Conservation (phyloP, 371 early-diverging fungal genomes). For the Blyttiomyces sp. region DNA sequence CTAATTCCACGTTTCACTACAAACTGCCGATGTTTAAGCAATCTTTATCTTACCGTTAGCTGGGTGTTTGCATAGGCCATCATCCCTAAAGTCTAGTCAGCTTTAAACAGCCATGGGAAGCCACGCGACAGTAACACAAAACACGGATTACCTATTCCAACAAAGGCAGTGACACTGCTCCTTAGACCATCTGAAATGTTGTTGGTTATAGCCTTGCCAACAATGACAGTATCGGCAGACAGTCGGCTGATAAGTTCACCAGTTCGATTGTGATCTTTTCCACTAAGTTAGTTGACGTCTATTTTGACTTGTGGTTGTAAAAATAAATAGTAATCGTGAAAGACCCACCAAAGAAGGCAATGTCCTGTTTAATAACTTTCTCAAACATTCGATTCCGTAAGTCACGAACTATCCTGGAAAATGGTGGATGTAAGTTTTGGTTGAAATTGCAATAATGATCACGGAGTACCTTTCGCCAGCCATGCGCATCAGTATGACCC, state of each 20-base stretch:
- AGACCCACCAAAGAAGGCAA: conserved; percentile 63
- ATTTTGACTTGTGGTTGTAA: neutral
- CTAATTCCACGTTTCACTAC: too few species aligned
- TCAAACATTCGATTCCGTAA: conserved; percentile 21
- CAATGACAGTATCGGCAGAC: conserved; percentile 56
- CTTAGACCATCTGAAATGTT: conserved; percentile 79
- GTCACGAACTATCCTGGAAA: conserved; percentile 29
- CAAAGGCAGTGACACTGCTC: conserved; percentile 29
- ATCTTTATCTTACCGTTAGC: conserved; percentile 48
- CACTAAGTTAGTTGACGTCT: neutral
- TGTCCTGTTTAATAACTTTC: conserved; percentile 53
- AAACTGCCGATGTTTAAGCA: too few species aligned
- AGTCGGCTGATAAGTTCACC: conserved; percentile 79
- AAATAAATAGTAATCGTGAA: neutral
- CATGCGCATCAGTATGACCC: conserved; percentile 66
- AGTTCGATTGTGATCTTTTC: conserved; percentile 59
- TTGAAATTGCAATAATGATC: conserved; percentile 61
- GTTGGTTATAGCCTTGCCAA: conserved; percentile 73
- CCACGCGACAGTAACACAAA: neutral
- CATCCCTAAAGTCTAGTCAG: conserved; percentile 47
- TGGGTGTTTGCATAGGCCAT: conserved; percentile 70
- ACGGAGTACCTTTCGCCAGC: conserved; percentile 66
- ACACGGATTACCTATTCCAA: conserved; percentile 20
- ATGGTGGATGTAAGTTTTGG: conserved; percentile 7
- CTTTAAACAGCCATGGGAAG: neutral